phyloP scores from a whole-genome alignment of 129 eudicot species.

The Heracleum sosnowskyi region DNA sequence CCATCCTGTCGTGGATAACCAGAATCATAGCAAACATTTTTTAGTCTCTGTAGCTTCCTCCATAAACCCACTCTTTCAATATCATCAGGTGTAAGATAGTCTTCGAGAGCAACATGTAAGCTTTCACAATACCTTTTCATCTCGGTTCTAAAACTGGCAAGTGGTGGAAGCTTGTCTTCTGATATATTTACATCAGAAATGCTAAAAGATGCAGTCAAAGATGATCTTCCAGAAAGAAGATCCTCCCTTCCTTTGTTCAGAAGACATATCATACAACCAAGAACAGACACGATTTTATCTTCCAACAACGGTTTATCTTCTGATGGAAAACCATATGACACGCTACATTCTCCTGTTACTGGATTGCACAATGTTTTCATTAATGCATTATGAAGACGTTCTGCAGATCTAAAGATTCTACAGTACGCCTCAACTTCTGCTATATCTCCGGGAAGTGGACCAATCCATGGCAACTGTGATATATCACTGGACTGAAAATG shows the following conservation, averaged over 20 bases:
- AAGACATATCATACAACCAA: slow-evolving; percentile 94
- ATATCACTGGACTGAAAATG: slow-evolving; percentile 50
- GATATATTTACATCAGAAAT: slow-evolving; percentile 38
- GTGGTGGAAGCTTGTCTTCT: slow-evolving; percentile 88
- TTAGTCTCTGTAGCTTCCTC: slow-evolving; percentile 78
- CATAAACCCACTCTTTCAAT: slow-evolving; percentile 56
- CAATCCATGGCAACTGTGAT: slow-evolving; percentile 75
- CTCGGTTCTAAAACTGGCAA: slow-evolving; percentile 73
- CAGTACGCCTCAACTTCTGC: slow-evolving; percentile 99
- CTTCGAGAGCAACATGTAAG: slow-evolving; percentile 83
- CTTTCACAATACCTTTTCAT: slow-evolving; percentile 97
- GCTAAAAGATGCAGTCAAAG: slow-evolving; percentile 44
- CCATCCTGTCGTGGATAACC: slow-evolving; percentile 74
- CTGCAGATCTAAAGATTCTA: slow-evolving; percentile 91
- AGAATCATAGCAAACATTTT: slow-evolving; percentile 83
- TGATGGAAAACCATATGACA: slow-evolving; percentile 69
- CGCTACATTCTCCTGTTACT: slow-evolving; percentile 84
- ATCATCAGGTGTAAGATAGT: slow-evolving; percentile 67
- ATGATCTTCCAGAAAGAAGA: slow-evolving; percentile 81
- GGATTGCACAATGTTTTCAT: slow-evolving; percentile 93
- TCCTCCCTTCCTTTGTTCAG: slow-evolving; percentile 88
- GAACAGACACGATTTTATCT: slow-evolving; percentile 90
- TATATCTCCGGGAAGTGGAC: slow-evolving; percentile 97
- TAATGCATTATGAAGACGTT: slow-evolving; percentile 67
- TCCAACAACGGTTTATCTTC: slow-evolving; percentile 79